phyloP scores from a whole-genome alignment of 148 eudicot species.

The Fagopyrum tataricum region DNA sequence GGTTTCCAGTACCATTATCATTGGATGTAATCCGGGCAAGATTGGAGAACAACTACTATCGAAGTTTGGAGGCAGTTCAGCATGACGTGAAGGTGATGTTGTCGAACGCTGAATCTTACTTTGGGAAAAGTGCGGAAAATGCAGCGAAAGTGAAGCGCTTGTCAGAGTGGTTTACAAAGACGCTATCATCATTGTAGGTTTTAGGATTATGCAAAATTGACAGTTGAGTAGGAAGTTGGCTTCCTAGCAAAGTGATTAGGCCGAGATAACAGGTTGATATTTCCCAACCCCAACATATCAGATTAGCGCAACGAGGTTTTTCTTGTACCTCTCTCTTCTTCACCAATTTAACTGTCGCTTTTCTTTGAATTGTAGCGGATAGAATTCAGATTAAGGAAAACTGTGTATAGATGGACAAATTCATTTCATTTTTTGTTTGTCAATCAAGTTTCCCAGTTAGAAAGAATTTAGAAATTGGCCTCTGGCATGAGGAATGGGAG shows the following conservation, averaged over 20 bases:
- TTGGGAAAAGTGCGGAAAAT: conserved; percentile 54
- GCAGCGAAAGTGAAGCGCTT: conserved; percentile 48
- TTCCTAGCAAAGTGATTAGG: neutral
- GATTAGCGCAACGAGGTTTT: neutral
- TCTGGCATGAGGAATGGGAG: neutral
- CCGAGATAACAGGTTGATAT: no score
- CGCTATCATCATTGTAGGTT: conserved; percentile 43
- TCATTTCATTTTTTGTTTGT: neutral
- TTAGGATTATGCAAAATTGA: neutral
- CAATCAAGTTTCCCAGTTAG: neutral
- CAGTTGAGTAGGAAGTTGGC: conserved; percentile 1
- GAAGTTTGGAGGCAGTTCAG: conserved; percentile 68
- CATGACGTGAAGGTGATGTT: conserved; percentile 67
- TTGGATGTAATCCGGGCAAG: conserved; percentile 72
- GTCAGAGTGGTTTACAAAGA: conserved; percentile 65
- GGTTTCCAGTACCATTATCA: conserved; percentile 86
- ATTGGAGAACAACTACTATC: conserved; percentile 77
- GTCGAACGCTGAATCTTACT: conserved; percentile 58
- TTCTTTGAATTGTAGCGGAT: neutral
- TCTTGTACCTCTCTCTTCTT: neutral
- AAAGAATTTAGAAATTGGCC: conserved; percentile 4
- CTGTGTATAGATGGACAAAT: neutral
- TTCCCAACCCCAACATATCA: no score
- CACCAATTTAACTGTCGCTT: neutral
- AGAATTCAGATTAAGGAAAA: neutral